Base-by-base conservation (phyloP, 1,284 basidiomycete genomes). In the Coniophora puteana region DNA sequence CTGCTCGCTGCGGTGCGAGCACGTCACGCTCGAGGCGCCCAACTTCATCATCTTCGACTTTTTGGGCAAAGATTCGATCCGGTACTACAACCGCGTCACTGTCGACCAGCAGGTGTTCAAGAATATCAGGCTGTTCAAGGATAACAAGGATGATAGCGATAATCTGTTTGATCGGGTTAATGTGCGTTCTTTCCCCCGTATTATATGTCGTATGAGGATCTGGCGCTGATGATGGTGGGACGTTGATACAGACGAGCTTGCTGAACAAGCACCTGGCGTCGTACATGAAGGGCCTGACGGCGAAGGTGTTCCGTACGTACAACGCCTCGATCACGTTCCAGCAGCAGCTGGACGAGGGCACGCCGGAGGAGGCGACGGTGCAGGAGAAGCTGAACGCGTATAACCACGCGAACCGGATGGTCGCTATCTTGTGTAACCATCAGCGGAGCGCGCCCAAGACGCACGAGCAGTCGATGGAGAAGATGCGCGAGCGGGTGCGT, bases 281-380 rank as follows among this genome's bases (percentile, higher is more conserved):
- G 29, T 92, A 95, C 62, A 98, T 97, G 93, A 89, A 93, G 51
- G 94, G 94, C 13, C 75, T 98, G 18, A 94, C 93, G 1, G 93
- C 93, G 41, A 98, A 97, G 63, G 93, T 98, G 17, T 98, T 98
- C 76, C 93, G 93, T 91, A 98, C 93, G 42, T 98, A 90, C 69
- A 98, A 98, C 58, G 93, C 93, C 13, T 97, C 93, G 21, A 83
- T 81, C 64, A 95, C 93, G 2, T 95, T 97, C 73, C 91, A 96
- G 59, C 69, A 87, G 37, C 83, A 95, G 51, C 70, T 97, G 43
- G 87, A 92, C 53, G 71, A 82, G 45, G 79, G 80, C 48, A 84
- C 80, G 3, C 82, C 90, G 1, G 71, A 74, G 51, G 72, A 82
- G 50, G 83, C 80, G 1, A 83, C 86, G 1, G 71, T 92, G 8